phyloP scores from a whole-genome alignment of 2,329 filamentous ascomycete species.

The Colletotrichum tamarilloi region DNA sequence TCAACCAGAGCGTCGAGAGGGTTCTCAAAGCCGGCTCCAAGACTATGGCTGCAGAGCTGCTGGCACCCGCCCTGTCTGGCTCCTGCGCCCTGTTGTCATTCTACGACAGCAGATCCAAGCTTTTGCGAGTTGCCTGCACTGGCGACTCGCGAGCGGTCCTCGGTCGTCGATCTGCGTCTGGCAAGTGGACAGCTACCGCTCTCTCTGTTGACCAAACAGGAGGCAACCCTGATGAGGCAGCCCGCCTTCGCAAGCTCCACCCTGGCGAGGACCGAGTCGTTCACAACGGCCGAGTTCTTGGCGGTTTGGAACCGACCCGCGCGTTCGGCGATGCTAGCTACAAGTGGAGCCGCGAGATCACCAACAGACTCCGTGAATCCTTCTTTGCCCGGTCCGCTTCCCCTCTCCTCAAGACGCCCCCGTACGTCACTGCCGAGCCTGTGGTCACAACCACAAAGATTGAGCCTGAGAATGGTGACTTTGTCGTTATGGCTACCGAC shows the following conservation, averaged over 20 bases:
- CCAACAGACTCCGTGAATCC: slow-evolving; percentile 81
- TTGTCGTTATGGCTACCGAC: slow-evolving; percentile 95
- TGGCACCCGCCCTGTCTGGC: slow-evolving; percentile 94
- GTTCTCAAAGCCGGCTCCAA: slow-evolving; percentile 91
- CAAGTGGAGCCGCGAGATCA: slow-evolving; percentile 92
- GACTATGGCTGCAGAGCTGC: slow-evolving; percentile 87
- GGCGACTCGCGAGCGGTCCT: slow-evolving; percentile 96
- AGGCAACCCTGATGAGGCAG: slow-evolving; percentile 84
- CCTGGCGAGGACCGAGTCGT: slow-evolving; percentile 91
- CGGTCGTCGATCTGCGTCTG: slow-evolving; percentile 79
- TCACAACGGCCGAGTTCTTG: slow-evolving; percentile 88
- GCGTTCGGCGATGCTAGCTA: slow-evolving; percentile 97
- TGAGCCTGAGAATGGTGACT: slow-evolving; percentile 89
- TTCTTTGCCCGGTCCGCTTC: slow-evolving; percentile 90
- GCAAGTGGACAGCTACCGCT: slow-evolving; percentile 92
- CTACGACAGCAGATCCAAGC: slow-evolving; percentile 89
- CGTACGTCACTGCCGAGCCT: slow-evolving; percentile 97
- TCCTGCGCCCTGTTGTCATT: slow-evolving; percentile 97
- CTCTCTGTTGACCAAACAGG: slow-evolving; percentile 96
- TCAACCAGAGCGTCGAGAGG: slow-evolving; percentile 91
- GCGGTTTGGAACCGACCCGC: slow-evolving; percentile 89
- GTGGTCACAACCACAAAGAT: slow-evolving; percentile 94
- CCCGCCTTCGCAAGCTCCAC: slow-evolving; percentile 85
- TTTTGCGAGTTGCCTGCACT: slow-evolving; percentile 93
- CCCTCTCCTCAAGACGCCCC: slow-evolving; percentile 85